Evolutionary conservation across 345 rosid genomes (phyloP).

Genomic region (Camelina sativa): DNA sequence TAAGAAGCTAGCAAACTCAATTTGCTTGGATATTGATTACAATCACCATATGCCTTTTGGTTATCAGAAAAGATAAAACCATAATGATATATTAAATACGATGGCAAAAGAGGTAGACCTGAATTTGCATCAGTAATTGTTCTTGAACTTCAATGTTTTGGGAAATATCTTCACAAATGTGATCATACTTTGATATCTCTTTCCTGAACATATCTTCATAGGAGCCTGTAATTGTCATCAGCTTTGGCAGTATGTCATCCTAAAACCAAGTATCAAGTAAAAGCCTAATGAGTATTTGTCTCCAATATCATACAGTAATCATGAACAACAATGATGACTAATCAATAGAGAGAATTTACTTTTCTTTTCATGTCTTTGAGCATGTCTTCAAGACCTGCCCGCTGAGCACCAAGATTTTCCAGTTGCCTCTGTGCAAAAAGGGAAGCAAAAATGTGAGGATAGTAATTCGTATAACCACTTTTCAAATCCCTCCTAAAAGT

Average conservation of each 20-base stretch:
- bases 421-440: conserved; percentile 79
- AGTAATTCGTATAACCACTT: conserved; percentile 11
- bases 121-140: conserved; percentile 84
- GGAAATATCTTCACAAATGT: conserved; percentile 77
- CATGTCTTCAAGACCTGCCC: conserved; percentile 99
- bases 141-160: conserved; percentile 95
- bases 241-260: conserved; percentile 97
- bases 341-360: conserved; percentile 47
- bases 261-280: conserved; percentile 46
- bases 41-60: conserved; percentile 7
- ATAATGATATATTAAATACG: conserved; percentile 18
- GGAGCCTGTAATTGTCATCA: conserved; percentile 90
- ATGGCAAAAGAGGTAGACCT: conserved; percentile 55
- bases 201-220: conserved; percentile 94
- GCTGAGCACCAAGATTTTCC: conserved; percentile 95
- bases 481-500: conserved; percentile 8
- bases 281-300: conserved; percentile 31
- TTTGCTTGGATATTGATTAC: conserved; percentile 10
- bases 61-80: conserved; percentile 16
- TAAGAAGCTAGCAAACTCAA: conserved; percentile 23
- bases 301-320: conserved; percentile 9
- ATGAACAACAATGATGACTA: conserved; percentile 29
- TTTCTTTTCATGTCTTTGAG: conserved; percentile 99
- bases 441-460: conserved; percentile 31
- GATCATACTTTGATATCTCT: conserved; percentile 91